Base-by-base conservation (phyloP, 352 stramenopile genomes). In the Globisporangium emineosum region DNA sequence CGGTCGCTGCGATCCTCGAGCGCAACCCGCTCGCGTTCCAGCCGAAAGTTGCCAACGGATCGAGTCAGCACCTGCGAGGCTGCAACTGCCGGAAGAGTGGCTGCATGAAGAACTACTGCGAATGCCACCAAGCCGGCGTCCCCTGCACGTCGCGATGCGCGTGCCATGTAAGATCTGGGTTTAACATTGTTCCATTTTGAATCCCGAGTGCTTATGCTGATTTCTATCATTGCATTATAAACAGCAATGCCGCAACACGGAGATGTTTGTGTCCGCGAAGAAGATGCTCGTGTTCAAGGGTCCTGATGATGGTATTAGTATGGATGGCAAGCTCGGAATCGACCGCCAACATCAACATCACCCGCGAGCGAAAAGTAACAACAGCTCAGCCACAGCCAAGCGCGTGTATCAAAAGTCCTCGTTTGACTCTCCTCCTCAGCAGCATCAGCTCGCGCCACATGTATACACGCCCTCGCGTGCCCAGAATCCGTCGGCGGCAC, bases 61-160 rank as follows among this genome's bases (percentile, higher is more conserved):
- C 84, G 8, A 86, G 69, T 27, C 82, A 90, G 37, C 96, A 98
- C 68, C 88, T 98, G 53, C 78, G 91, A 45, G 96, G 96, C 37
- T 99, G 96, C 74, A 98, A 98, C 70, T 99, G 96, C 73, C 82
- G 95, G 0, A 98, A 98, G 71, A 98, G 84, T 56, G 90, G 86
- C 27, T 99, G 96, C 67, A 92, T 98, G 68, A 99, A 99, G 79
- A 98, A 98, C 56, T 99, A 99, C 66, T 99, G 96, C 72, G 96
- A 99, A 69, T 99, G 96, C 58, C 97, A 97, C 70, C 92, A 98
- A 70, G 93, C 93, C 37, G 87, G 82, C 35, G 85, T 95, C 5
- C 66, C 86, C 6, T 97, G 90, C 66, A 93, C 81, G 0, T 77
- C 70, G 0, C 80, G 88, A 42, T 97, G 90, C 65, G 88, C 90